Percentiles rank a stretch among this genome's conserved stretches.
These are phyloP conservation scores for Talaromyces funiculosus DNA, from an alignment of 2,329 filamentous ascomycete species.

Conservation along the genomic window DNA sequence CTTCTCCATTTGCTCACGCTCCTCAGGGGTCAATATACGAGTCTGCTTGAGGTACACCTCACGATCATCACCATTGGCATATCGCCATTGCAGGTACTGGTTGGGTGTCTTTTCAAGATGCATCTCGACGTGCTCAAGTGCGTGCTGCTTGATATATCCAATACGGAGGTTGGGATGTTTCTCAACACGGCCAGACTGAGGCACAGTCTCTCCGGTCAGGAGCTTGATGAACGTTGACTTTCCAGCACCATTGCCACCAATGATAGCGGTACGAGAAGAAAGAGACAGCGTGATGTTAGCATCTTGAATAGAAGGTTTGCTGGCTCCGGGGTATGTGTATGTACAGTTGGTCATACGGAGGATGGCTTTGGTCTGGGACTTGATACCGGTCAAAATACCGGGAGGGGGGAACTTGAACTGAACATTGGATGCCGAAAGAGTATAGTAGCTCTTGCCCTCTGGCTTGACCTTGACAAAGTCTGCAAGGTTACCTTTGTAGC, in stretches of 20 bases:
- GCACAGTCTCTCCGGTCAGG: slow-evolving; percentile 85
- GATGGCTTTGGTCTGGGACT: slow-evolving; percentile 88
- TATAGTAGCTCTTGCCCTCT: slow-evolving; percentile 97
- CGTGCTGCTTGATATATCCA: slow-evolving; percentile 99
- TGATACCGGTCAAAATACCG: slow-evolving; percentile 89
- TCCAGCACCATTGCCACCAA: slow-evolving; percentile 94
- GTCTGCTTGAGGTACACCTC: slow-evolving; percentile 98
- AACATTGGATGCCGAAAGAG: slow-evolving; percentile 76
- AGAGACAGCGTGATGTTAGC: slow-evolving; percentile 83
- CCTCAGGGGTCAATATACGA: slow-evolving; percentile 76
- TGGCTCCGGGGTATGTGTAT: slow-evolving; percentile 85
- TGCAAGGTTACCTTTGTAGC: slow-evolving; percentile 48
- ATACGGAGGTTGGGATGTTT: slow-evolving; percentile 99
- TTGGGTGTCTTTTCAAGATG: slow-evolving; percentile 98
- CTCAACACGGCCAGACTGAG: slow-evolving; percentile 78
- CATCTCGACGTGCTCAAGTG: slow-evolving; percentile 98
- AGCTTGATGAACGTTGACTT: slow-evolving; percentile 98
- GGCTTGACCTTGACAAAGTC: slow-evolving; percentile 81
- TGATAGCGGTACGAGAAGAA: slow-evolving; percentile 91
- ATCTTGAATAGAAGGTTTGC: slow-evolving; percentile 80
- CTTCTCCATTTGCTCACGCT: slow-evolving; percentile 88
- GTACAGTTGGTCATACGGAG: slow-evolving; percentile 89
- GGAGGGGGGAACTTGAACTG: slow-evolving; percentile 98
- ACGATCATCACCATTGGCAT: slow-evolving; percentile 92
- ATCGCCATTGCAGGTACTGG: slow-evolving; percentile 98